phyloP scores from a whole-genome alignment of 306 rosid species.

The Quercus cerris region DNA sequence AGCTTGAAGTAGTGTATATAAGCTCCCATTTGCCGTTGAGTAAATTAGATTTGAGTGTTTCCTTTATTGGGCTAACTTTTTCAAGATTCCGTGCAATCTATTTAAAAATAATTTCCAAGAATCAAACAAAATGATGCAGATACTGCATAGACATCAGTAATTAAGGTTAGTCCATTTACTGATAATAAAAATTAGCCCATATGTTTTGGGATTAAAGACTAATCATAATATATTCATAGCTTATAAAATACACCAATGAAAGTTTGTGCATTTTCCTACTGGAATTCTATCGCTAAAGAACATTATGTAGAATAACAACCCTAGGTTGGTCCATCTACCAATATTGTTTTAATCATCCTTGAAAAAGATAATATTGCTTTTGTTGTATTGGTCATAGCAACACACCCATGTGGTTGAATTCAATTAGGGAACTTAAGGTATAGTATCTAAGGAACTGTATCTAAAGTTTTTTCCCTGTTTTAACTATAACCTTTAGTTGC shows the following conservation, averaged over 20 bases:
- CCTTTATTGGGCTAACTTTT: constrained; percentile 70
- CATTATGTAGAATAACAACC: too few species aligned
- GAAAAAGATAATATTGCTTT: too few species aligned
- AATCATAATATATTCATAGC: background rate
- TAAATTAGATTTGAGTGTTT: constrained; percentile 69
- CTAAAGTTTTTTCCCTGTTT: background rate
- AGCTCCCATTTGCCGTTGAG: constrained; percentile 98
- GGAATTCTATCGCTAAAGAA: background rate
- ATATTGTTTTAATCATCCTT: too few species aligned
- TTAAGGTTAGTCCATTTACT: background rate
- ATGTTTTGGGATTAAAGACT: background rate
- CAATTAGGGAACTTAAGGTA: too few species aligned
- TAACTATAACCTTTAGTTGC: background rate
- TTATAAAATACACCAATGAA: background rate
- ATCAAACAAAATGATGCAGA: constrained; percentile 32
- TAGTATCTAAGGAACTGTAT: too few species aligned
- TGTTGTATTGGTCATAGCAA: too few species aligned
- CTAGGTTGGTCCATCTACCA: too few species aligned
- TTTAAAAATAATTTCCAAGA: constrained; percentile 40
- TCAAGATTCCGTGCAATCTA: constrained; percentile 91
- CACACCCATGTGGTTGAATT: too few species aligned
- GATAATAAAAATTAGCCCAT: background rate
- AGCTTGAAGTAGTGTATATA: constrained; percentile 79
- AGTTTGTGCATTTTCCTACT: background rate
- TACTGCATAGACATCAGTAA: background rate